phyloP scores from a whole-genome alignment of 108 stramenopile genomes.

The Heterococcus sp. region DNA sequence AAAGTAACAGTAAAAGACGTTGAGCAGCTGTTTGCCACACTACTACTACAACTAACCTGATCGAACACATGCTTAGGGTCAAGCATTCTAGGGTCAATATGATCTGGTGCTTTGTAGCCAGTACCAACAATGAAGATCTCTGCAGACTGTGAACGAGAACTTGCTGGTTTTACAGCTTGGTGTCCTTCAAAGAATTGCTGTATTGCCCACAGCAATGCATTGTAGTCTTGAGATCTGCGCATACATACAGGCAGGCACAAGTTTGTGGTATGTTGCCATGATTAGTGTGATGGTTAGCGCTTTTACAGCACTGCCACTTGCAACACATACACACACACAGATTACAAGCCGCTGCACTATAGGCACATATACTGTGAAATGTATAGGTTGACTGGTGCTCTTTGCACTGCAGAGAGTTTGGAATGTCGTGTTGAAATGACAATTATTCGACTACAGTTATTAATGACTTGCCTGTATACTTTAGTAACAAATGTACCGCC shows the following conservation, averaged over 20 bases:
- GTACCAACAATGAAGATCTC: conserved; percentile 96
- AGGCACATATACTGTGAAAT: too few species aligned
- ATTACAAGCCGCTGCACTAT: too few species aligned
- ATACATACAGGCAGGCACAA: too few species aligned
- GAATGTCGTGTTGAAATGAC: too few species aligned
- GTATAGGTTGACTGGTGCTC: too few species aligned
- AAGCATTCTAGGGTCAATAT: conserved; percentile 85
- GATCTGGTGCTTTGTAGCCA: conserved; percentile 76
- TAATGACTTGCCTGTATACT: conserved; percentile 48
- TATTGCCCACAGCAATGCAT: conserved; percentile 88
- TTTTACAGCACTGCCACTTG: too few species aligned
- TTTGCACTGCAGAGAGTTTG: too few species aligned
- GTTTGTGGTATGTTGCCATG: too few species aligned
- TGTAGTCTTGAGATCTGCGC: conserved; percentile 92
- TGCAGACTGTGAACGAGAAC: conserved; percentile 82
- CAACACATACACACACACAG: too few species aligned
- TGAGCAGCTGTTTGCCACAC: neutral
- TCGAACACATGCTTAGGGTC: conserved; percentile 96
- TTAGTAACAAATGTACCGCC: conserved; percentile 93
- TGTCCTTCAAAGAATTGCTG: conserved; percentile 82
- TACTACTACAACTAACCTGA: neutral
- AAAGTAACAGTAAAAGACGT: neutral
- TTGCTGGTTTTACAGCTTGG: conserved; percentile 80
- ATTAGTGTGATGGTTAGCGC: too few species aligned
- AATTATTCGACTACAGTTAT: too few species aligned